Evolutionary conservation across 345 rosid species (phyloP), one percentile per base, ranked within the genome.

Genomic region (Noccaea caerulescens): DNA sequence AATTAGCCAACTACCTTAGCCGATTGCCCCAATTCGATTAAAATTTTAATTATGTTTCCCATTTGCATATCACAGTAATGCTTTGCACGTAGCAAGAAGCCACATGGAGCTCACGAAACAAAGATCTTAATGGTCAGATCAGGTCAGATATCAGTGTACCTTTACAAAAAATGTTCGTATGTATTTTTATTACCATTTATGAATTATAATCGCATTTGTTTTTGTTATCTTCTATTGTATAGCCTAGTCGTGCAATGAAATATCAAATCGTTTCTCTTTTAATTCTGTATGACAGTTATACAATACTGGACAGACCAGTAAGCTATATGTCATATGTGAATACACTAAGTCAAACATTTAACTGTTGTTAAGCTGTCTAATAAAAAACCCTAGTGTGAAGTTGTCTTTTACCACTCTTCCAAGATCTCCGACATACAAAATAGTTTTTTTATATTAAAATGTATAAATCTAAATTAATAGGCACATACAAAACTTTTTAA

Each of bases 21-120:
- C 3, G 30, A 27, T 27, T 27, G 30, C 30, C 30, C 30, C 30
- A 34, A 56, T 14, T 34, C 9, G 12, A 37, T 50, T 37, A 20
- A 50, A 56, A n/a, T 42, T n/a, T 37, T 23, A 0, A 34, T 42
- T 5, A 7, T 63, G 57, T 54, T 72, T 43, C 18, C 23, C 7
- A 42, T 11, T 38, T 39, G 8, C 4, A 50, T 49, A 53, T 38
- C 38, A 39, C 45, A 49, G 33, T 33, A 53, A 66, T 75, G 69
- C 78, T 60, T 13, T 45, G 73, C 73, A 74, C 73, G 73, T 74
- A 60, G 78, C 33, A 57, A 57, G n/a, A 66, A 39, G 18, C 18
- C 72, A 43, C 33, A 59, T 43, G 63, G 73, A 59, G 43, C 51
- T 62, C 73, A 74, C 63, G 73, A 74, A 60, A 38, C 63, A 67